These are phyloP conservation scores for Starmerella khaoyaiensis DNA, from an alignment of 805 yeast species.

Conservation along the genomic window DNA sequence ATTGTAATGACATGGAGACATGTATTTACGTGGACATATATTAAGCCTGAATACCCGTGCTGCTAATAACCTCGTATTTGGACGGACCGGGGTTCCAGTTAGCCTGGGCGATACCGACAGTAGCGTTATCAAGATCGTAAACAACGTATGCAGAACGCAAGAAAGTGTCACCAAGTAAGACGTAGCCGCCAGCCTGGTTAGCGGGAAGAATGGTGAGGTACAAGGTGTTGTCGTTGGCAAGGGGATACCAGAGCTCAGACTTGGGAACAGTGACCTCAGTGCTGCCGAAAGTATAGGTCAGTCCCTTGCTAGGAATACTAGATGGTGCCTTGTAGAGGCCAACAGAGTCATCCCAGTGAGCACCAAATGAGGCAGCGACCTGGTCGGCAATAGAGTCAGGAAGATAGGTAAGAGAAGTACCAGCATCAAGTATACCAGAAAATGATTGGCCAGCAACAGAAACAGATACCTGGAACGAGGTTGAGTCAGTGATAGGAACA, in stretches of 20 bases:
- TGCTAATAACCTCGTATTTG: constrained; percentile 23
- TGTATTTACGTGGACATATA: too few relatives aligned
- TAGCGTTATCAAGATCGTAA: constrained; percentile 45
- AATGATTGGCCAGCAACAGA: constrained; percentile 7
- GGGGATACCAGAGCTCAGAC: constrained; percentile 15
- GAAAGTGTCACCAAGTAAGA: constrained; percentile 51
- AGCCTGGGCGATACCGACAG: constrained; percentile 46
- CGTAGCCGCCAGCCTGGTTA: constrained; percentile 18
- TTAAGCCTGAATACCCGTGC: constrained; percentile 2
- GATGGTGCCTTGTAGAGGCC: constrained; percentile 4
- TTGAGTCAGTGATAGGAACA: constrained; percentile 2
- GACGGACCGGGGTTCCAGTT: constrained; percentile 21
- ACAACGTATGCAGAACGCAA: constrained; percentile 53
- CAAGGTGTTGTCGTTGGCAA: not conserved
- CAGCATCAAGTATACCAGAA: constrained; percentile 34
- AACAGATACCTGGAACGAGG: constrained; percentile 10
- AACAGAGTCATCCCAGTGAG: constrained; percentile 4
- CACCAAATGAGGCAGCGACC: constrained; percentile 9
- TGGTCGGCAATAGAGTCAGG: constrained; percentile 25
- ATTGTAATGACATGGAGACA: too few relatives aligned
- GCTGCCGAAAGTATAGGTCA: constrained; percentile 19
- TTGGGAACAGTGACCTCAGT: constrained; percentile 18
- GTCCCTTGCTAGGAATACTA: not conserved
- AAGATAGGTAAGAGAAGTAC: constrained; percentile 36
- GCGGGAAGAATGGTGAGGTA: constrained; percentile 11